Conservation (phyloP, 2,329 filamentous ascomycete species). For the Trichophaea hybrida region DNA sequence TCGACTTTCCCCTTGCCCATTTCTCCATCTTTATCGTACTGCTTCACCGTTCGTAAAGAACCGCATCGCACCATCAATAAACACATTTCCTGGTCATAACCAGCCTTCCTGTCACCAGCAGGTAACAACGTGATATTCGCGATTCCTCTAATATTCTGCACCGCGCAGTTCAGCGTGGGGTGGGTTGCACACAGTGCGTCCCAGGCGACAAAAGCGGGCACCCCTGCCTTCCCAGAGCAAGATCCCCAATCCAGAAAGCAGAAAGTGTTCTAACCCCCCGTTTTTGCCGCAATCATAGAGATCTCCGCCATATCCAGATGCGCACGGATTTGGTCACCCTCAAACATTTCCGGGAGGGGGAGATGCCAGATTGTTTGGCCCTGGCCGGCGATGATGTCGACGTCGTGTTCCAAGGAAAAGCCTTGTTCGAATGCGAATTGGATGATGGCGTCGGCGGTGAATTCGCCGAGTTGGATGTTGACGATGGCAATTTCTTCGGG, state of each 20-base stretch:
- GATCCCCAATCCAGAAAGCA: slow-evolving; percentile 26
- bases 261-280: slow-evolving; percentile 23
- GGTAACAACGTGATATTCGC: slow-evolving; percentile 24
- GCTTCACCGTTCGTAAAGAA: slow-evolving; percentile 28
- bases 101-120: slow-evolving; percentile 22
- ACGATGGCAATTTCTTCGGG: slow-evolving; percentile 42
- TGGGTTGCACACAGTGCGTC: slow-evolving; percentile 22
- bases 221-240: slow-evolving; percentile 26
- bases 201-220: slow-evolving; percentile 25
- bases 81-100: slow-evolving; percentile 29
- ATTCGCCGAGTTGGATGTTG: slow-evolving; percentile 32
- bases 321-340: slow-evolving; percentile 23
- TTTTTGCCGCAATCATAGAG: slow-evolving; percentile 25
- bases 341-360: slow-evolving; percentile 22
- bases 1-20: slow-evolving; percentile 28
- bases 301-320: slow-evolving; percentile 22
- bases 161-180: slow-evolving; percentile 23
- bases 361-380: slow-evolving; percentile 28
- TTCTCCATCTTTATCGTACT: slow-evolving; percentile 29
- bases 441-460: slow-evolving; percentile 34
- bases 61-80: slow-evolving; percentile 29
- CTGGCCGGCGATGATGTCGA: slow-evolving; percentile 26
- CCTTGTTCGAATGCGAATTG: slow-evolving; percentile 28
- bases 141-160: slow-evolving; percentile 19
- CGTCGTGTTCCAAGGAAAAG: slow-evolving; percentile 21